Evolutionary conservation across 371 early-diverging fungal genomes (phyloP), one percentile per base, ranked within the genome.

Genomic region (Catenaria anguillulae): DNA sequence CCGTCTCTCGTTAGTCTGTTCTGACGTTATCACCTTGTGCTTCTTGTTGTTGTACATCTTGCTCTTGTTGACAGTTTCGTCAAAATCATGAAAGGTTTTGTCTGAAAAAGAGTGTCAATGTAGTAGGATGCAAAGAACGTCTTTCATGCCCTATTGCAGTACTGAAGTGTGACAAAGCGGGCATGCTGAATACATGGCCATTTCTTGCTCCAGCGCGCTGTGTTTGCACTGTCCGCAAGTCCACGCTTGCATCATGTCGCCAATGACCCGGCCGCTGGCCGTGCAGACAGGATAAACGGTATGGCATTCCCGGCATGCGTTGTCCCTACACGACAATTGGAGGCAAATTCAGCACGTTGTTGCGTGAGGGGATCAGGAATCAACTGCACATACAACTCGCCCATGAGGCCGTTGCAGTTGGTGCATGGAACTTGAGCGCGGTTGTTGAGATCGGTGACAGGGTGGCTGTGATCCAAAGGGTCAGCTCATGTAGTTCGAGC

Each of bases 221-320:
- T 78, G 78, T 62, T 78, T 78, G 68, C 80, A 80, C 2, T 68
- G 66, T 19, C 72, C 73, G 62, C 80, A 80, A 74, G 75, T 73
- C 55, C 75, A 77, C 54, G 76, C 73, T 10, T 6, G 10, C 31
- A 71, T 63, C 15, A 68, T 63, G 21, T 80, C 80, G 40, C 70
- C 66, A 33, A 80, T 76, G n/a, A 77, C 74, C n/a, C 70, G 52
- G 2, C 80, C 80, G 42, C 75, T 73, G 19, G 70, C 78, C 21
- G 78, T 71, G 67, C 80, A 80, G 23, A 66, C 70, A 10, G 78
- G 76, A 55, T 74, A 80, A 4, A 62, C 64, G 54, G 72, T 66
- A 42, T 71, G 67, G 65, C 80, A 80, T 33, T 66, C 63, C 13
- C 60, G 17, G 64, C 80, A 80, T 23, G 45, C 52, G 2, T 70